Percentiles rank a stretch among this genome's conserved stretches.
phyloP scores from a whole-genome alignment of 305 asterid species.

The Galium porrigens region DNA sequence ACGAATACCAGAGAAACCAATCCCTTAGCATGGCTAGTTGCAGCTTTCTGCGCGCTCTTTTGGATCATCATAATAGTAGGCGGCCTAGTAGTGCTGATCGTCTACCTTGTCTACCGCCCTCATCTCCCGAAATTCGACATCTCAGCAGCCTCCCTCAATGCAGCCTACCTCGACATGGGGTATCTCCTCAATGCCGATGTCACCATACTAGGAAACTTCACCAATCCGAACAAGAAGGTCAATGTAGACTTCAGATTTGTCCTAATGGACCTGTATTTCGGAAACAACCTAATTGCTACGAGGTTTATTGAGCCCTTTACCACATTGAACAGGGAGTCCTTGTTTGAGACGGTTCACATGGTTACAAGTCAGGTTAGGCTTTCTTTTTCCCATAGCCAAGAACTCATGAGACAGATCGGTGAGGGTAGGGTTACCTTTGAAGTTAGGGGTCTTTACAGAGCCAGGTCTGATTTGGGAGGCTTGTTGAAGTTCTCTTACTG shows the following conservation, averaged over 20 bases:
- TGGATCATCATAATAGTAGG: conserved; percentile 66
- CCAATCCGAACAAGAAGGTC: conserved; percentile 73
- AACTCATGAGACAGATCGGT: conserved; percentile 43
- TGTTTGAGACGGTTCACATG: conserved; percentile 49
- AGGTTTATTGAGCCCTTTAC: conserved; percentile 50
- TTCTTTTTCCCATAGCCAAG: conserved; percentile 26
- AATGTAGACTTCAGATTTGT: conserved; percentile 55
- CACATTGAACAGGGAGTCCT: conserved; percentile 35
- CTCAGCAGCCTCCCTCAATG: conserved; percentile 49
- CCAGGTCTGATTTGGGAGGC: conserved; percentile 58
- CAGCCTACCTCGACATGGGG: conserved; percentile 91
- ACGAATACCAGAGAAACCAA: conserved; percentile 27
- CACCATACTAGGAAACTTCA: conserved; percentile 66
- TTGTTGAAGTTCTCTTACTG: conserved; percentile 58
- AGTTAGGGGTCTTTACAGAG: conserved; percentile 46
- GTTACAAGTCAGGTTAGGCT: conserved; percentile 63
- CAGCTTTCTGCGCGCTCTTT: conserved; percentile 56
- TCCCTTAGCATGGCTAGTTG: conserved; percentile 66
- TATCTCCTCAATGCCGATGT: conserved; percentile 64
- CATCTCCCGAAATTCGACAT: conserved; percentile 66
- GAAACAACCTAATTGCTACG: conserved; percentile 36
- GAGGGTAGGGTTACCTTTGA: conserved; percentile 48
- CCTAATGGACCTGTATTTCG: conserved; percentile 48
- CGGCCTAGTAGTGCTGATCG: conserved; percentile 49
- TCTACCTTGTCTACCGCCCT: conserved; percentile 65